Evolutionary conservation across 768 basidiomycete species (phyloP).

Genomic region (Cubamyces lactineus): DNA sequence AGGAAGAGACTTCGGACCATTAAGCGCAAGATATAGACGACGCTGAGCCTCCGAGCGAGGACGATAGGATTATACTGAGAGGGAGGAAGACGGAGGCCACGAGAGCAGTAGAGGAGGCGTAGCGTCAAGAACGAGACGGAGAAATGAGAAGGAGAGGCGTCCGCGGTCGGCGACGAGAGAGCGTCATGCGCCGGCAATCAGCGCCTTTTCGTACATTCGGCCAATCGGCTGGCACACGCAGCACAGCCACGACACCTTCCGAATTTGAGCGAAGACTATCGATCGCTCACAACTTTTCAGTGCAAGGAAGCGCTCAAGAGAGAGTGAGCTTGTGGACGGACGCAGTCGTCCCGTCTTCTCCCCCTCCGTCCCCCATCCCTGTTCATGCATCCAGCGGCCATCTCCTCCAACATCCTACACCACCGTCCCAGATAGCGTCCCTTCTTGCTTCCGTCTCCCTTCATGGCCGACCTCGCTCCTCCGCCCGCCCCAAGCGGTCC

Average conservation of each 20-base stretch:
- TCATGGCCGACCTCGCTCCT: constrained; percentile 16
- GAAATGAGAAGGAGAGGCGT: not conserved
- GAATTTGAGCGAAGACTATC: constrained; percentile 13
- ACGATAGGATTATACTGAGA: not conserved
- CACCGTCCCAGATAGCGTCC: constrained; percentile 33
- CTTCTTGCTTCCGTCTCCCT: not conserved
- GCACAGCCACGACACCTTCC: constrained; percentile 19
- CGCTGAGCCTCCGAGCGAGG: not conserved
- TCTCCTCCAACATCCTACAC: constrained; percentile 23
- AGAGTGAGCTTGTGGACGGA: no score
- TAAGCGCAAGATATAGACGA: not conserved
- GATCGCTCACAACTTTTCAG: constrained; percentile 26
- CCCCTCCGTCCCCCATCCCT: constrained; percentile 14
- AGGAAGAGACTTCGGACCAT: constrained; percentile 41
- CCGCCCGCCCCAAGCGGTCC: constrained; percentile 25
- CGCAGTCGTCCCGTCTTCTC: not conserved
- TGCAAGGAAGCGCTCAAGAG: constrained; percentile 1
- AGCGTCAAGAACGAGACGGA: not conserved
- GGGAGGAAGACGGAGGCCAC: not conserved
- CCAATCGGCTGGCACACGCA: not conserved
- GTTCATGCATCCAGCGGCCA: constrained; percentile 34
- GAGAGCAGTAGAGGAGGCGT: not conserved
- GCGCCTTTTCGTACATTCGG: not conserved
- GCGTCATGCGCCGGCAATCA: constrained; percentile 14
- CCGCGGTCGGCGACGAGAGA: constrained; percentile 1